Evolutionary conservation across 345 rosid species (phyloP).

Genomic region (Excoecaria cochinchinensis): DNA sequence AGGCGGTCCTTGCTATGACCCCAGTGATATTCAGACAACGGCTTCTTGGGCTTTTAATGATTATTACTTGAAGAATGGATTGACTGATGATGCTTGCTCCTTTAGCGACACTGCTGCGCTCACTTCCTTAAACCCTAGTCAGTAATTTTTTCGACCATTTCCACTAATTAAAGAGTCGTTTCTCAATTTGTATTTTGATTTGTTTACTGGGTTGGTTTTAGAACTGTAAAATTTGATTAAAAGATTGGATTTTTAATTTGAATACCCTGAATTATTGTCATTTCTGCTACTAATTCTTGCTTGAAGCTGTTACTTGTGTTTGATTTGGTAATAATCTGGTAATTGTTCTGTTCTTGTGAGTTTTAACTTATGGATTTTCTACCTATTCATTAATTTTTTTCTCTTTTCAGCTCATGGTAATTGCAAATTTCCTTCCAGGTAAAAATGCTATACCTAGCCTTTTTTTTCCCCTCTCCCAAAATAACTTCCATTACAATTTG

Average conservation of each 20-base stretch:
- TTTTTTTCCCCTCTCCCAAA: neutral
- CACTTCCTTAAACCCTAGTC: slow-evolving; percentile 74
- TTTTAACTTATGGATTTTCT: neutral
- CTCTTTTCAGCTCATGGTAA: slow-evolving; percentile 59
- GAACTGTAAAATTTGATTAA: slow-evolving; percentile 1
- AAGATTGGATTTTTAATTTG: slow-evolving; percentile 3
- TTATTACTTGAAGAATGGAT: slow-evolving; percentile 65
- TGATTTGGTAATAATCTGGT: neutral
- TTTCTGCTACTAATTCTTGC: neutral
- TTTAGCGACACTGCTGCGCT: slow-evolving; percentile 71
- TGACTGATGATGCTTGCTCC: slow-evolving; percentile 67
- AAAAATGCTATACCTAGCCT: neutral
- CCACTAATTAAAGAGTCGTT: too few species aligned
- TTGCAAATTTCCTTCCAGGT: slow-evolving; percentile 82
- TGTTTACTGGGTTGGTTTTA: neutral
- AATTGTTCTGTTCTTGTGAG: neutral
- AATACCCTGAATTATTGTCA: neutral
- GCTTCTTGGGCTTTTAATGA: slow-evolving; percentile 83
- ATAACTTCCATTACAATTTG: neutral
- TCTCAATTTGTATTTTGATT: neutral
- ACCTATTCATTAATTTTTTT: neutral
- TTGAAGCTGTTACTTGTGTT: neutral
- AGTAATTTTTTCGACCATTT: slow-evolving; percentile 18
- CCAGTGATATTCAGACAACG: slow-evolving; percentile 47
- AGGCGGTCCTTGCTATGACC: slow-evolving; percentile 67